Conservation (phyloP, 495 filamentous ascomycete species). For the Trichoderma parareesei region DNA sequence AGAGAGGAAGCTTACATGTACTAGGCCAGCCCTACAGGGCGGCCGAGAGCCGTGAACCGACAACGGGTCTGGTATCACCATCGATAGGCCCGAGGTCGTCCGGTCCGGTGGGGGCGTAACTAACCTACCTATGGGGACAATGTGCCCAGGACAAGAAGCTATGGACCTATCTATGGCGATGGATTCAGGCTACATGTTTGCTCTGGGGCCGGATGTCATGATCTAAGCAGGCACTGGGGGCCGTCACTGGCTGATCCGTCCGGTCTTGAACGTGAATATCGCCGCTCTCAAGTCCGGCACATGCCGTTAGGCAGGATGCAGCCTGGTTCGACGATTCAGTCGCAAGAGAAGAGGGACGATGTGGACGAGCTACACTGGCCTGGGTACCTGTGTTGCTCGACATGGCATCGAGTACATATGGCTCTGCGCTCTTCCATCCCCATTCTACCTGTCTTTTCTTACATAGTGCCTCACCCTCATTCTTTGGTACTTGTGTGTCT, state of each 20-base stretch:
- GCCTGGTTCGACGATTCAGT: not conserved
- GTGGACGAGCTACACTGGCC: too few relatives aligned
- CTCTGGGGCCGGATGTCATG: not conserved
- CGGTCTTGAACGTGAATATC: not conserved
- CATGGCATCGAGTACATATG: not conserved
- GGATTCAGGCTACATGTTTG: not conserved
- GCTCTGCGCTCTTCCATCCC: not conserved
- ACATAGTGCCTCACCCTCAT: not conserved
- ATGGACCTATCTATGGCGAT: not conserved
- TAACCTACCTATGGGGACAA: not conserved
- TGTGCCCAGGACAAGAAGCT: not conserved
- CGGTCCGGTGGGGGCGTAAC: not conserved
- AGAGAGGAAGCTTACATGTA: not conserved
- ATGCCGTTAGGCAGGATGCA: not conserved
- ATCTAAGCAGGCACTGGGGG: not conserved
- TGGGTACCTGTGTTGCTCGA: too few relatives aligned
- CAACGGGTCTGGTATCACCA: not conserved
- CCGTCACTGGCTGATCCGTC: conserved; percentile 2
- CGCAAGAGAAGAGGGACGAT: not conserved
- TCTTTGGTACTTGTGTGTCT: not conserved
- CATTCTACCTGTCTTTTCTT: not conserved
- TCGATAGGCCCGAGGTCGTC: not conserved
- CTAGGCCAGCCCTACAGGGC: not conserved
- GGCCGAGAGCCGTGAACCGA: not conserved
- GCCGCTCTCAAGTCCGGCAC: not conserved